Conservation (phyloP, 2,329 filamentous ascomycete genomes). For the Apiospora kogelbergensis region DNA sequence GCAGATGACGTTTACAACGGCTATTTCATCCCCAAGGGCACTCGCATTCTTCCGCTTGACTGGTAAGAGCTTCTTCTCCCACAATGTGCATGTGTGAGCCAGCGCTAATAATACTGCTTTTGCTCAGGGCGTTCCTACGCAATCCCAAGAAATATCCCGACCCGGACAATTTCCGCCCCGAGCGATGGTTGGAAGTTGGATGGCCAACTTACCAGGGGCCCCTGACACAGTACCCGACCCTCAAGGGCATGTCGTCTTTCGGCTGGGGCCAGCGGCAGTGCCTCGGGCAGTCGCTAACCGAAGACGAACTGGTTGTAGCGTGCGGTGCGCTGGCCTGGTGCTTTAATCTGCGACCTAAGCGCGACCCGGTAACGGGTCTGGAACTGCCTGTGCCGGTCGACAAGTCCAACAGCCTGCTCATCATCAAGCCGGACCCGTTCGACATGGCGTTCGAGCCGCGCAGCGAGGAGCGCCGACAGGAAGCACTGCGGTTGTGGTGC, state of each 20-base stretch:
- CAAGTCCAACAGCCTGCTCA: conserved; percentile 54
- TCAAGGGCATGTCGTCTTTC: conserved; percentile 53
- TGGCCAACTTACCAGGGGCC: conserved; percentile 53
- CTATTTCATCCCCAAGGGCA: conserved; percentile 49
- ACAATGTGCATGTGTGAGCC: background rate
- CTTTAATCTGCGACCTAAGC: conserved; percentile 43
- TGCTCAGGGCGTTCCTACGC: conserved; percentile 47
- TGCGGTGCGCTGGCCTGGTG: conserved; percentile 47
- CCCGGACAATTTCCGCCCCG: conserved; percentile 50
- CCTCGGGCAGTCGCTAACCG: conserved; percentile 35
- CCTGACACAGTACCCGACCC: conserved; percentile 48
- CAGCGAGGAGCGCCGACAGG: conserved; percentile 37
- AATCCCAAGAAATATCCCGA: conserved; percentile 51
- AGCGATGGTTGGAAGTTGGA: conserved; percentile 50
- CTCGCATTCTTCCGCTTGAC: conserved; percentile 40
- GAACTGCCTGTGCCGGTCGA: conserved; percentile 43
- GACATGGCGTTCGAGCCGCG: conserved; percentile 54
- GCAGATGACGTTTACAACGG: conserved; percentile 49
- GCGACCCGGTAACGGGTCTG: conserved; percentile 38
- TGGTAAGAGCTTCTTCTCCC: conserved; percentile 26
- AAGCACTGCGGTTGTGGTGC: conserved; percentile 38
- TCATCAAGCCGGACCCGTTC: conserved; percentile 56
- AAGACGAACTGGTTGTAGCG: conserved; percentile 48
- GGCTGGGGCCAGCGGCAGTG: conserved; percentile 52
- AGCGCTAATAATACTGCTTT: background rate